Conservation (phyloP, 768 basidiomycete genomes). For the Nidularia sp. region DNA sequence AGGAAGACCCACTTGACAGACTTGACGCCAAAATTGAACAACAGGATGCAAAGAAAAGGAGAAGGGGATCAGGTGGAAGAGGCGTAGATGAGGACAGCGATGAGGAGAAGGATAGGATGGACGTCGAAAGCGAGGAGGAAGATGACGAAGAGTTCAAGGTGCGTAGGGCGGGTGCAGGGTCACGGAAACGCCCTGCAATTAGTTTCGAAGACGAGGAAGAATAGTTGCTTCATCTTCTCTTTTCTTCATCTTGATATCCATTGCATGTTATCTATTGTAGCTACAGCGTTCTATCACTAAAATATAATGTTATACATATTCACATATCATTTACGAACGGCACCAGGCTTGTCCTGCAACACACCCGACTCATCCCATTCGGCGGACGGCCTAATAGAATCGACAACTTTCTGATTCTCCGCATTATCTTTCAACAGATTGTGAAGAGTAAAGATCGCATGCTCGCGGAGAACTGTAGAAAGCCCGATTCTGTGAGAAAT, state of each 20-base stretch:
- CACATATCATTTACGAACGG: constrained; percentile 19
- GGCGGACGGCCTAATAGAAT: constrained; percentile 61
- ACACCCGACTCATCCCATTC: constrained; percentile 57
- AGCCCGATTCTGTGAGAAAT: constrained; percentile 6
- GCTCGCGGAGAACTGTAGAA: constrained; percentile 78
- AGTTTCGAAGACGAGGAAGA: constrained; percentile 69
- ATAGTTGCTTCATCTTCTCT: not conserved
- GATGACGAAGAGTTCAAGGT: constrained; percentile 71
- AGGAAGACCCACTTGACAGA: constrained; percentile 64
- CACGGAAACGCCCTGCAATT: constrained; percentile 56
- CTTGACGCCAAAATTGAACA: constrained; percentile 68
- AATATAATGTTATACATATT: not conserved
- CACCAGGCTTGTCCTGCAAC: constrained; percentile 33
- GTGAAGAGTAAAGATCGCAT: constrained; percentile 81
- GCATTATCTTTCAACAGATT: constrained; percentile 73
- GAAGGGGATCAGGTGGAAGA: constrained; percentile 20
- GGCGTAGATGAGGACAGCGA: constrained; percentile 21
- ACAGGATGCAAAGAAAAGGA: constrained; percentile 43
- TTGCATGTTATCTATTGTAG: no score
- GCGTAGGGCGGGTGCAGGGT: constrained; percentile 45
- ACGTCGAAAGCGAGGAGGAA: constrained; percentile 72
- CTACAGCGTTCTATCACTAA: no score
- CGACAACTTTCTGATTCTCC: constrained; percentile 79
- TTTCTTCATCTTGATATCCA: no score
- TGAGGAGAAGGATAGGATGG: constrained; percentile 48